Base-by-base conservation (phyloP, 257 asterid species). In the Fraxinus cuspidata region DNA sequence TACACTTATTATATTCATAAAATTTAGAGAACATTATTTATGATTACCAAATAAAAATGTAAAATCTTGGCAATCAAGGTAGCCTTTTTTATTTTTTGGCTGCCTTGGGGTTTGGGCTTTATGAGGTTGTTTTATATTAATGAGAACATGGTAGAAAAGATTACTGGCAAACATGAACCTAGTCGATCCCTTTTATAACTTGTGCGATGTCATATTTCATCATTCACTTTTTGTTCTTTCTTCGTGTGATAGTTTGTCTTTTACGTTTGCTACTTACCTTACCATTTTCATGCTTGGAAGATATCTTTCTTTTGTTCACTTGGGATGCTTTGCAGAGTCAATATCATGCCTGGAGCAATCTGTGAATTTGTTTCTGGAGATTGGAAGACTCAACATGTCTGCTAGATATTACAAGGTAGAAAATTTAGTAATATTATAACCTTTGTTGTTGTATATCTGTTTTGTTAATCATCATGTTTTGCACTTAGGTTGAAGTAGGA, bases 321-420 rank as follows among this genome's bases (percentile, higher is more conserved):
- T 75, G 70, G 69, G 51, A 71, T 81, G 77, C 74, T 84, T 79
- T 84, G 78, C 96, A 96, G 98, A 93, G 88, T 86, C 97, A 42
- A 86, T 93, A 87, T 77, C 92, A 37, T 93, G 97, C 86, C 89
- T 96, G 65, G 95, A 93, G 86, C 94, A 89, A 84, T 73, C 97
- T 31, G 92, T 92, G 72, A 89, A 93, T 84, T 3, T 92, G 71
- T 96, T 93, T 84, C 84, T 92, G 91, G 99, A 93, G 15, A 96
- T 90, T 80, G 99, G 99, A 79, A 86, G 97, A 90, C 97, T 93
- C 74, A 89, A 83, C 83, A 93, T 96, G 99, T 80, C 94, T 28
- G 99, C 98, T 70, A 92, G 97, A 90, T 93, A 93, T 83, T 93
- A 88, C 89, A 93, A 96, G 99, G 99, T 96, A 87, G 68, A 76